Conservation (phyloP, 495 filamentous ascomycete species). For the Bryoglossum gracile region DNA sequence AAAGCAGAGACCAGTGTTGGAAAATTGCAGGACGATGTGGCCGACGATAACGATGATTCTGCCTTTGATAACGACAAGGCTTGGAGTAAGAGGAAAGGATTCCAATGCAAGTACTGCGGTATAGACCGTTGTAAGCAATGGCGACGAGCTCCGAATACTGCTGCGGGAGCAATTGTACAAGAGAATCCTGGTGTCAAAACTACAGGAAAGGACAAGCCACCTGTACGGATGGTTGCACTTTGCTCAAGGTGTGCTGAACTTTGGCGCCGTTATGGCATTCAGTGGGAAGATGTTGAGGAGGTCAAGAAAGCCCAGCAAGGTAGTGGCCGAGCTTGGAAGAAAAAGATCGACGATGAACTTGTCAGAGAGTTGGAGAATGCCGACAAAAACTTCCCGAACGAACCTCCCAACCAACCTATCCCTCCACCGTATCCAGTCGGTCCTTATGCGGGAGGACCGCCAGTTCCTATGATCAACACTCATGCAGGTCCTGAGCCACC, state of each 20-base stretch:
- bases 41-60: constrained; percentile 89
- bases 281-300: constrained; percentile 94
- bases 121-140: constrained; percentile 78
- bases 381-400: constrained; percentile 27
- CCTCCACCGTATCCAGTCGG: too few species aligned
- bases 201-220: constrained; percentile 61
- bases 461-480: constrained; percentile 16
- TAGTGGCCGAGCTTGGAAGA: constrained; percentile 80
- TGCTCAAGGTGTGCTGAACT: constrained; percentile 84
- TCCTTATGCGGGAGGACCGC: constrained; percentile 21
- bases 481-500: constrained; percentile 28
- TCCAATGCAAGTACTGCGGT: constrained; percentile 91
- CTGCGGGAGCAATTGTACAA: constrained; percentile 63
- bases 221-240: constrained; percentile 72
- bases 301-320: constrained; percentile 75
- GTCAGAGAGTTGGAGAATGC: constrained; percentile 62
- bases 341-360: constrained; percentile 84
- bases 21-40: constrained; percentile 76
- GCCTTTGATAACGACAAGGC: constrained; percentile 94
- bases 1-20: constrained; percentile 56
- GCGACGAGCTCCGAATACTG: constrained; percentile 75
- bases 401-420: constrained; percentile 1
- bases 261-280: constrained; percentile 91
- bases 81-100: constrained; percentile 62
- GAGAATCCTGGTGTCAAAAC: constrained; percentile 58